A percentile compares a stretch with the other conserved stretches of the same genome.
Conservation (phyloP, 176 grass and related monocot genomes). For the Oryza punctata region DNA sequence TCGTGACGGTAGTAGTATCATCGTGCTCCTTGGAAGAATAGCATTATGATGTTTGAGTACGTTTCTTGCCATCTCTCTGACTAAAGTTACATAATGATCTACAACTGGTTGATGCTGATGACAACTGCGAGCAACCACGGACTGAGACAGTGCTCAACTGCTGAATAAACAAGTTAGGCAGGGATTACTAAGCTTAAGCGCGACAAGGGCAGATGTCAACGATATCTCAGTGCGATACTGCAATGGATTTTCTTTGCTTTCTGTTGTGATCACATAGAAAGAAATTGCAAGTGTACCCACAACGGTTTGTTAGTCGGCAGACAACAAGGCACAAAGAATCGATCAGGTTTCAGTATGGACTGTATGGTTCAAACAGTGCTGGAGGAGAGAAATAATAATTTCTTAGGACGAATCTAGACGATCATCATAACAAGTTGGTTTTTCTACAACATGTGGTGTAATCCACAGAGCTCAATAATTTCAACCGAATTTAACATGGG, state of each 20-base stretch:
- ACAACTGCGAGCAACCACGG: background rate
- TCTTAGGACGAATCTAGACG: no score
- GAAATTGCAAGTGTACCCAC: no score
- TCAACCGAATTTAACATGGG: background rate
- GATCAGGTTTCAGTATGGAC: no score
- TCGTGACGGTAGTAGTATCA: no score
- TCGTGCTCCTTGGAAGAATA: background rate
- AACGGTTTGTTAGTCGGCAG: no score
- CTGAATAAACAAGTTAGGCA: constrained; percentile 12
- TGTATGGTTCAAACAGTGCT: no score
- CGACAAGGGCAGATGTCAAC: background rate
- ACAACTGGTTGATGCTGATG: background rate
- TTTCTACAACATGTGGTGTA: no score
- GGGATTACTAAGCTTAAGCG: background rate
- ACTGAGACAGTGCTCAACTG: background rate
- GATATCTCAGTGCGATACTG: background rate
- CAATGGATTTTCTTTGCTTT: background rate
- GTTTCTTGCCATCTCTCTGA: background rate
- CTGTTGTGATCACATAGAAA: no score
- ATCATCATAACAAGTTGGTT: no score
- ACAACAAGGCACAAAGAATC: no score
- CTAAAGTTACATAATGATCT: background rate
- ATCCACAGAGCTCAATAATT: background rate
- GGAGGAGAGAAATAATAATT: no score
- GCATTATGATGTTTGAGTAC: background rate